Conservation (phyloP, 2,329 filamentous ascomycete genomes). For the Aspergillus udagawae region DNA sequence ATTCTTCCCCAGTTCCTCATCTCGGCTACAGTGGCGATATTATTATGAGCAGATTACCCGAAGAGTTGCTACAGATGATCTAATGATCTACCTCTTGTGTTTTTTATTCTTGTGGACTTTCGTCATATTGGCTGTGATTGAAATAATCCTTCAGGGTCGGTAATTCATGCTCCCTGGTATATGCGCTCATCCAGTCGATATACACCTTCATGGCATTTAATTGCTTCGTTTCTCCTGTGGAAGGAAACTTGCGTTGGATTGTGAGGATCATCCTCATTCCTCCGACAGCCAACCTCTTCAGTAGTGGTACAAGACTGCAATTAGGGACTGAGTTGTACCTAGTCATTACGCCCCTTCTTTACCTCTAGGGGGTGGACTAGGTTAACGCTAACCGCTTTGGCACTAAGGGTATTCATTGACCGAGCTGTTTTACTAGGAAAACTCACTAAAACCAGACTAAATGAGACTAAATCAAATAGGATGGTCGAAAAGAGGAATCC, state of each 20-base stretch:
- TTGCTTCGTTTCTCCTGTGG: constrained; percentile 5
- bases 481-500: neutral
- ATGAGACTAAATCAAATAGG: neutral
- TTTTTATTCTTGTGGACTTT: neutral
- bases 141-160: too few relatives aligned
- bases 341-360: constrained; percentile 9
- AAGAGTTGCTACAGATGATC: neutral
- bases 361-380: neutral
- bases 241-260: constrained; percentile 10
- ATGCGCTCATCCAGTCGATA: neutral
- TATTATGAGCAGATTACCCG: neutral
- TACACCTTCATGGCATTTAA: neutral
- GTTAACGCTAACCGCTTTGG: neutral
- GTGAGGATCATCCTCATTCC: constrained; percentile 20
- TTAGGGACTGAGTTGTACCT: neutral
- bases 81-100: neutral
- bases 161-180: neutral
- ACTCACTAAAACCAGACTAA: neutral
- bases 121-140: neutral
- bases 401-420: neutral
- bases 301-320: neutral
- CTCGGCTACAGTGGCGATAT: neutral
- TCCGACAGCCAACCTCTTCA: constrained; percentile 9
- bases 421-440: neutral
- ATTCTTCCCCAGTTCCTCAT: neutral